These are phyloP conservation scores for Fusarium camptoceras DNA, from an alignment of 2,329 filamentous ascomycete species.

Conservation along the genomic window DNA sequence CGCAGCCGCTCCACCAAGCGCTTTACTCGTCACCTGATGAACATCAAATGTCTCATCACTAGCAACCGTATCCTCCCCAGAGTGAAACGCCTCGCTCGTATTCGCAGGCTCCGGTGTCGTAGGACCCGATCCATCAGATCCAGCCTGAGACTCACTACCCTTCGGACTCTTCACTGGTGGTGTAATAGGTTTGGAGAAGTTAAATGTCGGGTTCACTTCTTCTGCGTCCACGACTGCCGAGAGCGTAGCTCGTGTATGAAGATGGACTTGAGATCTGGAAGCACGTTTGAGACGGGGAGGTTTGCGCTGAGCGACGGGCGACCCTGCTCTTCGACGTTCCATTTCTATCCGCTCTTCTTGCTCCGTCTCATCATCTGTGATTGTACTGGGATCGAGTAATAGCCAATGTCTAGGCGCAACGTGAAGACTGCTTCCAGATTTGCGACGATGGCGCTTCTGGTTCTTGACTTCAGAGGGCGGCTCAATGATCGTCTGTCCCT, in stretches of 20 bases:
- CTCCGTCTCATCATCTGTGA: slow-evolving; percentile 60
- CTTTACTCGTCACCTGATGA: slow-evolving; percentile 12
- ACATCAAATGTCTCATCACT: slow-evolving; percentile 51
- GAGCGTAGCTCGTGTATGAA: slow-evolving; percentile 41
- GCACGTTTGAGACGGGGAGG: slow-evolving; percentile 58
- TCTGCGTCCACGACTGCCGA: slow-evolving; percentile 31
- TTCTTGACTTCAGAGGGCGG: slow-evolving; percentile 44
- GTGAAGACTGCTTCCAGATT: slow-evolving; percentile 63
- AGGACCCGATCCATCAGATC: slow-evolving; percentile 11
- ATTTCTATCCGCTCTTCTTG: slow-evolving; percentile 60
- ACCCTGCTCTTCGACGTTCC: slow-evolving; percentile 47
- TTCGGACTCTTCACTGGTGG: slow-evolving; percentile 26
- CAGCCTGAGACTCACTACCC: neutral
- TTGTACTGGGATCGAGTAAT: slow-evolving; percentile 51
- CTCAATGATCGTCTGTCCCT: slow-evolving; percentile 34
- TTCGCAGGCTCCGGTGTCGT: slow-evolving; percentile 40
- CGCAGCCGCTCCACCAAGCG: slow-evolving; percentile 14
- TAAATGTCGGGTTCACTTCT: slow-evolving; percentile 44
- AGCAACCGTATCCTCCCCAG: slow-evolving; percentile 51
- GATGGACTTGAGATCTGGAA: slow-evolving; percentile 55
- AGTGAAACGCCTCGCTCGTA: slow-evolving; percentile 50
- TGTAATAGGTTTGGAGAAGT: slow-evolving; percentile 54
- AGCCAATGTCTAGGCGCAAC: slow-evolving; percentile 53
- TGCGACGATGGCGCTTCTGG: slow-evolving; percentile 58
- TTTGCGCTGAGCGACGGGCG: slow-evolving; percentile 51